Percentiles rank a stretch among this genome's conserved stretches.
Conservation (phyloP, 805 yeast genomes). For the Lipomyces japonicus region DNA sequence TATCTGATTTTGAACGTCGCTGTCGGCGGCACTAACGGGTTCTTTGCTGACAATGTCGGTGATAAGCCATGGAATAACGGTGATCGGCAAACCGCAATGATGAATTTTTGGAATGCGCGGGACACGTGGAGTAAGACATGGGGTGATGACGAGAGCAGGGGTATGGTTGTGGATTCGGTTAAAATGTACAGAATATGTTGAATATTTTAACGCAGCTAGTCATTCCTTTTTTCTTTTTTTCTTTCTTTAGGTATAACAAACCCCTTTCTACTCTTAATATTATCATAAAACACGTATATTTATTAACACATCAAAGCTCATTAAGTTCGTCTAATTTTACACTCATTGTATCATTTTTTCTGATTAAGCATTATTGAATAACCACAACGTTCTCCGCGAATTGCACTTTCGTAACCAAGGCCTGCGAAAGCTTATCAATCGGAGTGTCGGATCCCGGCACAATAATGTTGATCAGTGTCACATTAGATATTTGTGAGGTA, state of each 20-base stretch:
- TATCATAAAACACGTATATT: too few relatives aligned
- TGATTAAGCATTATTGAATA: too few relatives aligned
- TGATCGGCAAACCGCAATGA: slow-evolving; percentile 18
- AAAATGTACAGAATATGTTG: slow-evolving; percentile 14
- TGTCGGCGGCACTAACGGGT: slow-evolving; percentile 26
- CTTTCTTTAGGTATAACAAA: too few relatives aligned
- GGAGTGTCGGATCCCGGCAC: neutral
- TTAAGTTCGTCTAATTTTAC: too few relatives aligned
- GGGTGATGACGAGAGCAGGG: slow-evolving; percentile 16
- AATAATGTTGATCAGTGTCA: neutral
- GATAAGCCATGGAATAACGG: slow-evolving; percentile 24
- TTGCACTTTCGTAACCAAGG: neutral
- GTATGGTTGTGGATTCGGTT: slow-evolving; percentile 21
- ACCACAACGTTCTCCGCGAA: neutral
- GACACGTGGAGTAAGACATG: slow-evolving; percentile 15
- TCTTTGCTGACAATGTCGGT: slow-evolving; percentile 16
- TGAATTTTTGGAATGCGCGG: slow-evolving; percentile 15
- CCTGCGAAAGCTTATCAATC: neutral
- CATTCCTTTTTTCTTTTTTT: too few relatives aligned
- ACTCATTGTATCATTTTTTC: too few relatives aligned
- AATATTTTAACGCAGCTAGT: too few relatives aligned
- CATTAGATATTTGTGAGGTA: neutral
- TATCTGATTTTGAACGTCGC: slow-evolving; percentile 24
- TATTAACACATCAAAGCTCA: too few relatives aligned
- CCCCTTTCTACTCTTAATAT: too few relatives aligned